Base-by-base conservation (phyloP, 2,329 filamentous ascomycete species). In the Cytospora piceae region DNA sequence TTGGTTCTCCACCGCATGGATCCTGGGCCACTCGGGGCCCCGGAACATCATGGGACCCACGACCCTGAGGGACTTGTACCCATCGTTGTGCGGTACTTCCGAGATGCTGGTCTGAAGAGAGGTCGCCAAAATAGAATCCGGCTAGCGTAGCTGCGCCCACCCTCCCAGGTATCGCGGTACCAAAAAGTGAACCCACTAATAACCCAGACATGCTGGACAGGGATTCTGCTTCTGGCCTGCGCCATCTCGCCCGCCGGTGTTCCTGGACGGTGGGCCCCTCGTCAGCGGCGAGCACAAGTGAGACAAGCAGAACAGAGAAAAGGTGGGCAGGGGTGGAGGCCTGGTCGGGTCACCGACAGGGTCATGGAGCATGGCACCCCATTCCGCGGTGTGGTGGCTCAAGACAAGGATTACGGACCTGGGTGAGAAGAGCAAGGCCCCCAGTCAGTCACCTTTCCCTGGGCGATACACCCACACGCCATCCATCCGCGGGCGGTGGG, bases 271-370 rank as follows among this genome's bases (percentile, higher is more conserved):
- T 72, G 70, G 70, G 70, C 70, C 74, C 76, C 77, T 74, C 76
- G 81, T 80, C 80, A 77, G 74, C 63, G 65, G 62, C 58, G 62
- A 64, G 65, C 76, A 79, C 76, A 79, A 81, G 81, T 83, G 81
- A 85, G 82, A 83, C 81, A 82, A 74, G 77, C 78, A 78, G 78
- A 52, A 54, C 49, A 63, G 61, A 63, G 77, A 77, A 76, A 73
- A 74, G 71, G 71, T 70, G 68, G 71, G 63, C 52, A 39, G 59
- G 58, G 65, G 69, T 70, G 70, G 70, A 68, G 67, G 63, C 39
- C 53, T 42, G 63, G 60, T 62, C 64, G 69, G 66, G 58, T 63
- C 69, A 62, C 62, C 72, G 68, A 67, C 72, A 72, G 75, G 73
- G 61, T 53, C 56, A 42, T 66, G 65, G 65, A 42, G 61, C 65